Conservation (phyloP, 2,329 filamentous ascomycete species). For the Venturia aucupariae region DNA sequence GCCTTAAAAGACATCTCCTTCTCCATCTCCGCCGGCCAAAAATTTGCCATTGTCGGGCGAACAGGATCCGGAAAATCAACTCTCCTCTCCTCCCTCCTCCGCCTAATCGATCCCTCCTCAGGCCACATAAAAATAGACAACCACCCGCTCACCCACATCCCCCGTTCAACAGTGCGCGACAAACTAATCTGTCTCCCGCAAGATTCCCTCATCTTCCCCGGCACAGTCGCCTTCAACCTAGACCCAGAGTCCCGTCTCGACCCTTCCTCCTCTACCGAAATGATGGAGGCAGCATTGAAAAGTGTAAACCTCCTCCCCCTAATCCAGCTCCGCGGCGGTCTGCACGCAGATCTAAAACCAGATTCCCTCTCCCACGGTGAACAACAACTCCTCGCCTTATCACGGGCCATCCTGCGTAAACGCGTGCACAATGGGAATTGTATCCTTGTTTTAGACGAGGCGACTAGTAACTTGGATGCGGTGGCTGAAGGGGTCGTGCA, state of each 20-base stretch:
- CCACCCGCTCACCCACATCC: constrained; percentile 34
- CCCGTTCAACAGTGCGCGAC: constrained; percentile 29
- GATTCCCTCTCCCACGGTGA: constrained; percentile 1
- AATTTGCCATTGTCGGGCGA: constrained; percentile 44
- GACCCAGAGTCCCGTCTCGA: background rate
- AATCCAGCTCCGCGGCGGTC: constrained; percentile 36
- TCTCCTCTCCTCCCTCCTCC: constrained; percentile 39
- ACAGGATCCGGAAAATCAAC: constrained; percentile 45
- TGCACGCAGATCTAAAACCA: constrained; percentile 22
- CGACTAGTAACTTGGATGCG: constrained; percentile 29
- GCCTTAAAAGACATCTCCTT: constrained; percentile 41
- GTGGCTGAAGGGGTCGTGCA: constrained; percentile 37
- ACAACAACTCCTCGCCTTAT: constrained; percentile 12
- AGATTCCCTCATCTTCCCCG: constrained; percentile 6
- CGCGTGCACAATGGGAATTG: constrained; percentile 28
- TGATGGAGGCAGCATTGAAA: constrained; percentile 30
- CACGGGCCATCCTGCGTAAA: constrained; percentile 7
- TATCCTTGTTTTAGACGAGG: constrained; percentile 18
- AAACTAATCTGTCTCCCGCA: constrained; percentile 27
- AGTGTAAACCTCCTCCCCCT: constrained; percentile 36
- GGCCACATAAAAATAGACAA: constrained; percentile 40
- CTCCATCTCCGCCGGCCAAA: constrained; percentile 36
- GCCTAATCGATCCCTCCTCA: constrained; percentile 37
- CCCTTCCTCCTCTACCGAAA: constrained; percentile 15
- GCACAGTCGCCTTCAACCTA: constrained; percentile 9